phyloP scores from a whole-genome alignment of 2,329 filamentous ascomycete species.

The Aspergillus jensenii region DNA sequence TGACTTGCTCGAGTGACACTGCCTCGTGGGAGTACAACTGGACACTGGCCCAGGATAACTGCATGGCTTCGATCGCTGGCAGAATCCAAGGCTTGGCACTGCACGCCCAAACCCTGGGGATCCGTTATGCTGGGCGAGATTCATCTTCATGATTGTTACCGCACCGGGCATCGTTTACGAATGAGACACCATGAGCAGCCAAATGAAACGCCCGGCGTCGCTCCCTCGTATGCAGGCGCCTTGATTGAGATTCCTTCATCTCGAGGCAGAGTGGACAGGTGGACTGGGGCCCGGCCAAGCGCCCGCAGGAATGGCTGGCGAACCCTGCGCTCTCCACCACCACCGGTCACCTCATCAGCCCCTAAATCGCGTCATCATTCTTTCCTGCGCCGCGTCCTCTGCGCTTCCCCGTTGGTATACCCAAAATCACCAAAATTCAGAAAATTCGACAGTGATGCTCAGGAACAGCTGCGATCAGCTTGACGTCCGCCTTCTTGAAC shows the following conservation, averaged over 20 bases:
- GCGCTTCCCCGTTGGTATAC: background rate
- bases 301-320: background rate
- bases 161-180: background rate
- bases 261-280: background rate
- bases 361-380: slow-evolving; percentile 36
- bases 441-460: background rate
- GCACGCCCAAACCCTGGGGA: background rate
- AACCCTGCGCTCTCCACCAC: slow-evolving; percentile 14
- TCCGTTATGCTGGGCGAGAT: too few species aligned
- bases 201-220: too few species aligned
- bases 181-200: background rate
- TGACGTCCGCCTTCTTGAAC: background rate
- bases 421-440: background rate
- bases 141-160: too few species aligned
- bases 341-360: slow-evolving; percentile 28
- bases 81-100: background rate
- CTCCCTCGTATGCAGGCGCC: background rate
- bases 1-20: too few species aligned
- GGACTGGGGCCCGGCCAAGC: background rate
- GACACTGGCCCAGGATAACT: background rate
- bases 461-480: background rate
- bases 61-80: background rate
- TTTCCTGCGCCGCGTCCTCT: background rate
- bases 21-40: too few species aligned
- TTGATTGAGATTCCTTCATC: background rate